Conservation (phyloP, 164 flowering plant species). For the Amborella trichopoda region DNA sequence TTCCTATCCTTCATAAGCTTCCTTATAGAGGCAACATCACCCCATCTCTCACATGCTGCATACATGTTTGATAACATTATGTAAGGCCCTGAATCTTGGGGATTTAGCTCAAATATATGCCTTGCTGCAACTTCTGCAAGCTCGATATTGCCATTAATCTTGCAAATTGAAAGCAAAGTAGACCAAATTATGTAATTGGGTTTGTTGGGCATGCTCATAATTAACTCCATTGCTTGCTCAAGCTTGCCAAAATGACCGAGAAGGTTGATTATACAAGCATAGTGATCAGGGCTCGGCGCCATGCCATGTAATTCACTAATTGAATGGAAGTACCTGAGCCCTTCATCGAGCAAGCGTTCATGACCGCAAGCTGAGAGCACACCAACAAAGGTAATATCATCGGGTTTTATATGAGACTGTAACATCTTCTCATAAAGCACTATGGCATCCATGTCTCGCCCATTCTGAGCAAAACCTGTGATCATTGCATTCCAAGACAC, state of each 20-base stretch:
- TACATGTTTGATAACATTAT: conserved; percentile 53
- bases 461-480: conserved; percentile 32
- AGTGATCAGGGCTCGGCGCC: conserved; percentile 37
- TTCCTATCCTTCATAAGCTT: conserved; percentile 37
- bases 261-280: conserved; percentile 47
- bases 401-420: conserved; percentile 29
- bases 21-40: conserved; percentile 33
- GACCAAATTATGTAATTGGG: conserved; percentile 43
- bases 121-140: conserved; percentile 39
- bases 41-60: conserved; percentile 44
- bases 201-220: conserved; percentile 24
- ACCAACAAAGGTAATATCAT: conserved; percentile 40
- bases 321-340: conserved; percentile 28
- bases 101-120: conserved; percentile 32
- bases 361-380: conserved; percentile 35
- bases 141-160: conserved; percentile 22
- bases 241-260: conserved; percentile 34
- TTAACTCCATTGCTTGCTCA: conserved; percentile 28
- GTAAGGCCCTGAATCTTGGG: conserved; percentile 36
- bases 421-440: conserved; percentile 37
- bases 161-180: conserved; percentile 36
- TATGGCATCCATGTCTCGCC: conserved; percentile 37
- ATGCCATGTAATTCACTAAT: conserved; percentile 32
- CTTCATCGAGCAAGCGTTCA: conserved; percentile 29
- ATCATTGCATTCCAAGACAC: conserved; percentile 84